Percentiles rank a stretch among this genome's conserved stretches.
Conservation (phyloP, 192 early-diverging fungal genomes). For the Coemansia sp. region DNA sequence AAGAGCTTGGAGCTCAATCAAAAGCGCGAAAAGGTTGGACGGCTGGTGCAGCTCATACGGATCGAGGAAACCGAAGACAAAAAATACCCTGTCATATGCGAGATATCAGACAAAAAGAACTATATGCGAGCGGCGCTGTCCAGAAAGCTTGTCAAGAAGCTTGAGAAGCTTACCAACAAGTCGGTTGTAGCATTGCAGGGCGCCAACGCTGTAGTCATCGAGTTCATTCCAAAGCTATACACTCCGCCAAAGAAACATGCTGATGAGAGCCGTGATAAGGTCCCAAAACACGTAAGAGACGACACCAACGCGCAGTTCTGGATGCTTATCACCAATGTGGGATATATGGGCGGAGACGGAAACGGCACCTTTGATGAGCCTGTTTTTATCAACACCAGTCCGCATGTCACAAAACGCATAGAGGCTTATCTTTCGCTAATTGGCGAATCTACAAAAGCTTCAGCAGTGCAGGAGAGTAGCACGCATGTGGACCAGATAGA, state of each 20-base stretch:
- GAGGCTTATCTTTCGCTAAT: neutral
- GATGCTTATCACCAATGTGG: constrained; percentile 36
- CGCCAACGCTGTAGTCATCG: neutral
- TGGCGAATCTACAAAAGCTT: neutral
- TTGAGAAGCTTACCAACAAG: constrained; percentile 9
- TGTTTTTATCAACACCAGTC: constrained; percentile 9
- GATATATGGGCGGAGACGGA: constrained; percentile 34
- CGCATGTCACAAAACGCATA: constrained; percentile 8
- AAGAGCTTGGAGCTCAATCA: constrained; percentile 1
- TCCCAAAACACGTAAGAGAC: neutral
- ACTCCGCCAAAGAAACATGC: neutral
- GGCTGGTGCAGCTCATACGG: constrained; percentile 27
- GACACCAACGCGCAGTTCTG: constrained; percentile 35
- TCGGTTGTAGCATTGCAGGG: neutral
- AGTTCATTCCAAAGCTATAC: neutral
- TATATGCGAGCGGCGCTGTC: constrained; percentile 39
- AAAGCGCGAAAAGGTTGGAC: constrained; percentile 10
- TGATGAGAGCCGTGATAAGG: neutral
- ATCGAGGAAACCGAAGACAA: constrained; percentile 9
- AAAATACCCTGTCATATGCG: constrained; percentile 29
- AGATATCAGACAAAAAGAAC: constrained; percentile 43
- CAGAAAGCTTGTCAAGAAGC: constrained; percentile 6
- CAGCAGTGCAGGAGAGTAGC: neutral
- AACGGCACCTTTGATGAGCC: constrained; percentile 36
- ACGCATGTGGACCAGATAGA: too few relatives aligned